Percentiles rank a stretch among this genome's conserved stretches.
These are phyloP conservation scores for Camelina neglecta DNA, from an alignment of 345 rosid species.

Conservation along the genomic window DNA sequence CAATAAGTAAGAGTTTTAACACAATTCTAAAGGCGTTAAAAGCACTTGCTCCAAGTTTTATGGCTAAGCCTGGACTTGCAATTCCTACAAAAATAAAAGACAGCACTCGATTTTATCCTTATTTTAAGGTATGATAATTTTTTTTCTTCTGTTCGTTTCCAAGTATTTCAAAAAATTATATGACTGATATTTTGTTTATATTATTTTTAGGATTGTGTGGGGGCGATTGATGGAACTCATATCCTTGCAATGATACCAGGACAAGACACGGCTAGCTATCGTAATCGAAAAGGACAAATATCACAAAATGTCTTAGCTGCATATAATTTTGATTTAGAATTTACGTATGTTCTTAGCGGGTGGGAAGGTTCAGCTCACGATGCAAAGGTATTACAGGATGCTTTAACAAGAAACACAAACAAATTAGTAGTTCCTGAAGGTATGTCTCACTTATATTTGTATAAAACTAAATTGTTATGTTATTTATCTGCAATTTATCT, in stretches of 20 bases:
- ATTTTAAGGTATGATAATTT: too few species aligned
- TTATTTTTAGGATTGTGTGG: too few species aligned
- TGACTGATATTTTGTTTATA: too few species aligned
- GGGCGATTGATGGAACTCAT: too few species aligned
- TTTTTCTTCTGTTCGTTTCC: too few species aligned
- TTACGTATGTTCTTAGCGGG: background rate
- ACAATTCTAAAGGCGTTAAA: slow-evolving; percentile 15
- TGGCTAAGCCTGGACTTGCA: background rate
- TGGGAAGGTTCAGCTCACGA: slow-evolving; percentile 8
- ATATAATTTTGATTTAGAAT: slow-evolving; percentile 24
- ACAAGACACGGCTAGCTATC: too few species aligned
- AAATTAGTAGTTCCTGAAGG: background rate
- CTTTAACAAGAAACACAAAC: background rate
- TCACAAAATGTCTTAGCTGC: background rate
- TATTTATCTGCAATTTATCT: background rate
- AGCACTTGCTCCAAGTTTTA: slow-evolving; percentile 9
- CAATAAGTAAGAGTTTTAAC: slow-evolving; percentile 19
- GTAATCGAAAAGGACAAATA: too few species aligned
- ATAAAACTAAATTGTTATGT: background rate
- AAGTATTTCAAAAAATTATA: too few species aligned
- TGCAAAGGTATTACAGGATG: background rate
- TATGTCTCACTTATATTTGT: background rate
- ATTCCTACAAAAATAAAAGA: background rate
- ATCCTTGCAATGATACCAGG: too few species aligned
- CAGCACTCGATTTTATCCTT: too few species aligned